phyloP scores from a whole-genome alignment of 2,329 filamentous ascomycete genomes.

The Ustilaginoidea virens region DNA sequence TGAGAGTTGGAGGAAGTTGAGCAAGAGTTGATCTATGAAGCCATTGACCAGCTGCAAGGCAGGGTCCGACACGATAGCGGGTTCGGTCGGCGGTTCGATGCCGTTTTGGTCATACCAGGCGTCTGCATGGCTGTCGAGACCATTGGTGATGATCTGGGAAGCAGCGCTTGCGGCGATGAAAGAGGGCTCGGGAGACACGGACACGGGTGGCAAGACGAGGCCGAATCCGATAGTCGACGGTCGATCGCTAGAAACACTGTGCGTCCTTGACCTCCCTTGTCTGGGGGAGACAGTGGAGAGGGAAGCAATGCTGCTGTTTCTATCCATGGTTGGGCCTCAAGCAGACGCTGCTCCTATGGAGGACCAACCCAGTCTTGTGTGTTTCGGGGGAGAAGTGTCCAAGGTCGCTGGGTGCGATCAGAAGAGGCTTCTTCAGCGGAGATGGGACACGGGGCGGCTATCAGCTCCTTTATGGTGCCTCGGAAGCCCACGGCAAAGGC shows the following conservation, averaged over 20 bases:
- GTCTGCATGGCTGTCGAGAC: constrained; percentile 61
- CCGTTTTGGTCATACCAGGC: constrained; percentile 55
- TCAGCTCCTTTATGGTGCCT: too few relatives aligned
- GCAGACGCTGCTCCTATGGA: background rate
- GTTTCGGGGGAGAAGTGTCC: too few relatives aligned
- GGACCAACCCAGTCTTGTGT: too few relatives aligned
- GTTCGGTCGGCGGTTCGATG: constrained; percentile 48
- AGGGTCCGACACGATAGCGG: constrained; percentile 54
- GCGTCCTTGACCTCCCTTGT: constrained; percentile 31
- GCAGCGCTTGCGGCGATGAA: constrained; percentile 84
- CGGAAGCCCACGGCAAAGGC: too few relatives aligned
- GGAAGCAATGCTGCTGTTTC: constrained; percentile 2
- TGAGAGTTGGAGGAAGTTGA: constrained; percentile 70
- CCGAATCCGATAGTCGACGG: constrained; percentile 44
- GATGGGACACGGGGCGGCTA: too few relatives aligned
- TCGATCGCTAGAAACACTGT: constrained; percentile 57
- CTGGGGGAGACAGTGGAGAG: constrained; percentile 19
- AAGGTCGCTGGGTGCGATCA: too few relatives aligned
- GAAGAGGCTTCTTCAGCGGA: too few relatives aligned
- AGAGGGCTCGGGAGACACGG: constrained; percentile 60
- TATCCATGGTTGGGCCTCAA: constrained; percentile 7
- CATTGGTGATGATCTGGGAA: constrained; percentile 79
- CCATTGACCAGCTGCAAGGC: constrained; percentile 72
- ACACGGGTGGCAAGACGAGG: constrained; percentile 49
- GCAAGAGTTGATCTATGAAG: constrained; percentile 87